Percentiles rank a stretch among this genome's conserved stretches.
These are phyloP conservation scores for Hordeum pubiflorum DNA, from an alignment of 202 grass and related monocot genomes.

Conservation along the genomic window DNA sequence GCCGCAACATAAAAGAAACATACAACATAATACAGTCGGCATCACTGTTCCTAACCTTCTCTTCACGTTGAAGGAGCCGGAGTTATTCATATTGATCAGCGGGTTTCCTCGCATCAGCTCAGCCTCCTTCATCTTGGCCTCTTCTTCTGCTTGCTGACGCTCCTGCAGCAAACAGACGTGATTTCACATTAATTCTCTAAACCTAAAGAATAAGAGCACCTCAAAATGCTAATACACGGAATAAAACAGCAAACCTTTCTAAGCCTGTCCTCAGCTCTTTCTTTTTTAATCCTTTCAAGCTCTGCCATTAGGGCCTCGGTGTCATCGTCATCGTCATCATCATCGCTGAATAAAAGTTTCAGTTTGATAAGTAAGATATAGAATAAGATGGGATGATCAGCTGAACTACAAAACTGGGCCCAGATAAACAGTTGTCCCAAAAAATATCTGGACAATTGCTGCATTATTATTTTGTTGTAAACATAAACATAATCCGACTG, in stretches of 20 bases:
- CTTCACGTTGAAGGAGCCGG: slow-evolving; percentile 78
- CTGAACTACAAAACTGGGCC: neutral
- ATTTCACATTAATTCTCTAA: neutral
- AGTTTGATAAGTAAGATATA: neutral
- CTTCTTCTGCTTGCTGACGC: slow-evolving; percentile 70
- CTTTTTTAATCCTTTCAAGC: slow-evolving; percentile 91
- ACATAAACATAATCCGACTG: neutral
- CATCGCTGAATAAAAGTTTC: slow-evolving; percentile 23
- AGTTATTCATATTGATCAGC: slow-evolving; percentile 78
- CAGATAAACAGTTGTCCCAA: neutral
- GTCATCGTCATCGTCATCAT: slow-evolving; percentile 70
- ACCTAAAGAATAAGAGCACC: neutral
- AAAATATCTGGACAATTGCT: neutral
- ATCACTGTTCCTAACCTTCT: slow-evolving; percentile 41
- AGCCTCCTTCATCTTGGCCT: slow-evolving; percentile 80
- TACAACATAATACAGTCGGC: neutral
- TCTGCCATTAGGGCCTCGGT: slow-evolving; percentile 91
- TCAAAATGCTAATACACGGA: neutral
- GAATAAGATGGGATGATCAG: neutral
- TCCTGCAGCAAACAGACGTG: slow-evolving; percentile 40
- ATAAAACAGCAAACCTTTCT: slow-evolving; percentile 45
- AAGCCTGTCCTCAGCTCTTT: slow-evolving; percentile 76
- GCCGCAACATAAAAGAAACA: neutral
- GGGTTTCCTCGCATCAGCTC: slow-evolving; percentile 92
- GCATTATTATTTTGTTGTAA: neutral